Base-by-base conservation (phyloP, 2,329 filamentous ascomycete species). In the Aspergillus flavus region DNA sequence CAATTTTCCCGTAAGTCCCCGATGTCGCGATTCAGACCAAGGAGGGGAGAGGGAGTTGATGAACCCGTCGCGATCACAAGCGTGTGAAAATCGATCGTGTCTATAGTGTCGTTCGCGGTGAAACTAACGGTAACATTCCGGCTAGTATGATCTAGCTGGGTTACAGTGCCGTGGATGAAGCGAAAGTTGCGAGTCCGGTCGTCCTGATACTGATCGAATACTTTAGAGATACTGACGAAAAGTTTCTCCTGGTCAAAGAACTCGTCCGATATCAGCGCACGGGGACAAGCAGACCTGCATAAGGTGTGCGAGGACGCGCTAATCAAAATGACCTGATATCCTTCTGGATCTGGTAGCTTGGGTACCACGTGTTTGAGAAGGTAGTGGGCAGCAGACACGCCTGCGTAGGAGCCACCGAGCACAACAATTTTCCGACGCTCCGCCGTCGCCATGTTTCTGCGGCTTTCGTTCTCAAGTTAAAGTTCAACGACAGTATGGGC, bases 341-440 rank as follows among this genome's bases (percentile, higher is more conserved):
- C 61, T 0, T 69, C 58, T 28, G 75, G 73, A n/a, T 75, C 69
- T 1, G 79, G 57, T 1, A 82, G 71, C 34, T 74, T 65, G 0
- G 85, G 82, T 11, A 86, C 54, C 28, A 78, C 77, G 74, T 87
- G 84, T 64, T 82, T 83, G 32, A 85, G 80, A 32, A 85, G 74
- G 66, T 85, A 84, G 66, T 88, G 85, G 1, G 85, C 83, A 4
- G 76, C 79, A 6, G 81, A 82, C 4, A 86, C 61, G 28, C 85
- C 85, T 12, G 73, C 83, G 64, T 83, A 86, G 11, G 84, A 86
- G 23, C 80, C 84, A 28, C 85, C 85, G 2, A 87, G 72, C 26
- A 87, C 77, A 64, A 87, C 73, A 61, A 86, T 83, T 61, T 78
- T 80, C 43, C 23, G 14, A 28, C 11, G n/a, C 16, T 21, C 16